These are phyloP conservation scores for Lyophyllum atratum DNA, from an alignment of 768 basidiomycete species.

Conservation along the genomic window DNA sequence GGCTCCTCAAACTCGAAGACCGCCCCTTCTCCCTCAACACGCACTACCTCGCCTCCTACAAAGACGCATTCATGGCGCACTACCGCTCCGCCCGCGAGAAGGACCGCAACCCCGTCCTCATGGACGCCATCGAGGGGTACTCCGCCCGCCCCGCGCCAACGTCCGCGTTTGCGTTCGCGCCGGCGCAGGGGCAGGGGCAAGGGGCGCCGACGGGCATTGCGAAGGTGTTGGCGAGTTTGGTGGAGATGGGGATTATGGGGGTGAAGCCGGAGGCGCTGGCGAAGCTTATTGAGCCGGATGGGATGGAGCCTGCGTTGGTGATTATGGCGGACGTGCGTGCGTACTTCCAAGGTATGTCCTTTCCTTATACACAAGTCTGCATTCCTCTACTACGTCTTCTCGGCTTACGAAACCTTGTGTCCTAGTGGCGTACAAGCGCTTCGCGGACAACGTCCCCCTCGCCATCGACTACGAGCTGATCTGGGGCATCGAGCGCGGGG, in stretches of 20 bases:
- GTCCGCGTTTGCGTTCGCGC: too few relatives aligned
- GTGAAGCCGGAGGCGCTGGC: constrained; percentile 44
- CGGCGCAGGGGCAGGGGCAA: too few relatives aligned
- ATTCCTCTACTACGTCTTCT: too few relatives aligned
- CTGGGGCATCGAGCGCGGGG: constrained; percentile 46
- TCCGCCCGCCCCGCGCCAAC: not conserved
- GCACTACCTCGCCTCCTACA: constrained; percentile 46
- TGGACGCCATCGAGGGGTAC: constrained; percentile 26
- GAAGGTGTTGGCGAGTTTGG: constrained; percentile 36
- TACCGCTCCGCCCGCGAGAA: constrained; percentile 47
- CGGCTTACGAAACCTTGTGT: too few relatives aligned
- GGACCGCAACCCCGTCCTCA: constrained; percentile 25
- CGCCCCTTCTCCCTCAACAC: constrained; percentile 50
- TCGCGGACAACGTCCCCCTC: constrained; percentile 56
- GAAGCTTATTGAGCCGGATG: constrained; percentile 51
- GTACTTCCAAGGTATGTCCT: constrained; percentile 67
- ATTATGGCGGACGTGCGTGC: constrained; percentile 77
- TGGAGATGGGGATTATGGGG: constrained; percentile 38
- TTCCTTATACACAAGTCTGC: too few relatives aligned
- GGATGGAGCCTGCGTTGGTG: constrained; percentile 52
- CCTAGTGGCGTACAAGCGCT: constrained; percentile 60
- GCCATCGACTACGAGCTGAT: constrained; percentile 60
- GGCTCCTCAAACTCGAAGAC: constrained; percentile 46
- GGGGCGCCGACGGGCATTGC: constrained; percentile 28
- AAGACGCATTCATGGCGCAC: constrained; percentile 47